A percentile compares a stretch with the other conserved stretches of the same genome.
Evolutionary conservation across 192 early-diverging fungal genomes (phyloP).

Genomic region (Ambispora gerdemannii): DNA sequence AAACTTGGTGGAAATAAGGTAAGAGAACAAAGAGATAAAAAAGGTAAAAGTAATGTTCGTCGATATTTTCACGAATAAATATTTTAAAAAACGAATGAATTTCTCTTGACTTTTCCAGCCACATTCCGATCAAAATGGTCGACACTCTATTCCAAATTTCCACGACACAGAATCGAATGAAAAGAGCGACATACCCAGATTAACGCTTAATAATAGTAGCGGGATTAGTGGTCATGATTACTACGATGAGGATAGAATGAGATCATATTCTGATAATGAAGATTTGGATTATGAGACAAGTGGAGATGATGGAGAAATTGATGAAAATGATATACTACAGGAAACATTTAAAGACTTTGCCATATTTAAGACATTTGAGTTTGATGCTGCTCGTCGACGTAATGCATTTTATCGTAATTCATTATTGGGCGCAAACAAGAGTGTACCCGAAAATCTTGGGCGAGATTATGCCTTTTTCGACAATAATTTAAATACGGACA

Average conservation of each 20-base stretch:
- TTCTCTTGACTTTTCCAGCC: not conserved
- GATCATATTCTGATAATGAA: not conserved
- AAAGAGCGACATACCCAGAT: conserved; percentile 3
- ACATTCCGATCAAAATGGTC: not conserved
- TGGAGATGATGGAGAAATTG: not conserved
- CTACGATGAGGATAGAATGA: not conserved
- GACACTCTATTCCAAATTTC: not conserved
- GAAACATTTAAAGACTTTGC: conserved; percentile 4
- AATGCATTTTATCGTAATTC: conserved; percentile 1
- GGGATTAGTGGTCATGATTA: not conserved
- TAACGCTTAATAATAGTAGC: not conserved
- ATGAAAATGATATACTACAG: not conserved
- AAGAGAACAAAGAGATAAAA: not conserved
- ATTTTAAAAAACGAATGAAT: not conserved
- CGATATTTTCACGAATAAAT: not conserved
- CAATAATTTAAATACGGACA: not conserved
- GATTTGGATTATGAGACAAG: not conserved
- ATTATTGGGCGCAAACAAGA: conserved; percentile 16
- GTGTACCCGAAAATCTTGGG: conserved; percentile 26
- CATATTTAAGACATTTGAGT: not conserved
- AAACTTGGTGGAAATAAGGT: conserved; percentile 29
- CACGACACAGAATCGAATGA: not conserved
- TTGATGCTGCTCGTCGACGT: not conserved
- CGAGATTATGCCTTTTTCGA: not conserved
- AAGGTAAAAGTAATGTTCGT: not conserved